Evolutionary conservation across 2,329 filamentous ascomycete species (phyloP).

Genomic region (Colletotrichum sp.): DNA sequence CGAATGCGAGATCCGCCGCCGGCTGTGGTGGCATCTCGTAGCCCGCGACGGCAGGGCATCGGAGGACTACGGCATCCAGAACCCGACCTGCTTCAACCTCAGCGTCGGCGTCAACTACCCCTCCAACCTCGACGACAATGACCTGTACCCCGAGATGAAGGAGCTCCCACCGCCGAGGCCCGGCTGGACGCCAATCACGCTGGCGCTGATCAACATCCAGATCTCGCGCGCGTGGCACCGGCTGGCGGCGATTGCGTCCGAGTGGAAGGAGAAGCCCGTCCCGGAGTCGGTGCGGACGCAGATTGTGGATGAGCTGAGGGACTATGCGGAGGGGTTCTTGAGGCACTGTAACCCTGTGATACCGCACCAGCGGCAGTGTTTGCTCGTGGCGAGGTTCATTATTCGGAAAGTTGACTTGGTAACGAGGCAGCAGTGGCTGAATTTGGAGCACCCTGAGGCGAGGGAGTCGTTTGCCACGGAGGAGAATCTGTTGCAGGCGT

Average conservation of each 20-base stretch:
- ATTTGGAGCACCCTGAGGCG: constrained; percentile 23
- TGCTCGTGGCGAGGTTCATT: constrained; percentile 31
- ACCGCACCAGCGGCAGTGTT: constrained; percentile 42
- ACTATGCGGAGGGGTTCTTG: constrained; percentile 51
- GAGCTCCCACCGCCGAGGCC: constrained; percentile 49
- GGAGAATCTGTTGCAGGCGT: constrained; percentile 37
- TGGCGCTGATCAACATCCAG: constrained; percentile 58
- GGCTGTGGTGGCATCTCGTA: constrained; percentile 61
- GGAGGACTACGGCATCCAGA: constrained; percentile 58
- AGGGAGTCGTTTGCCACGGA: constrained; percentile 29
- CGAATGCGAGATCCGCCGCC: constrained; percentile 59
- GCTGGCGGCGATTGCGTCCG: constrained; percentile 25
- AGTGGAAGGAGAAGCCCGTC: constrained; percentile 8
- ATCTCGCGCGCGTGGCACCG: constrained; percentile 37
- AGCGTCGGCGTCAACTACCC: constrained; percentile 58
- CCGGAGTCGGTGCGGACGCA: constrained; percentile 40
- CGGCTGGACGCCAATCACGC: constrained; percentile 64
- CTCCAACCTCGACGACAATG: constrained; percentile 60
- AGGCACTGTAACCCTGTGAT: constrained; percentile 57
- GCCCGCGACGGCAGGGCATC: constrained; percentile 57
- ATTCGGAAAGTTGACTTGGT: constrained; percentile 39
- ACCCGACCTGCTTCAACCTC: constrained; percentile 4
- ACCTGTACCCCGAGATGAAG: constrained; percentile 53
- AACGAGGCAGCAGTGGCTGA: constrained; percentile 30
- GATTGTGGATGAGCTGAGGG: constrained; percentile 46